phyloP scores from a whole-genome alignment of 345 rosid genomes.

The Boechera retrofracta region DNA sequence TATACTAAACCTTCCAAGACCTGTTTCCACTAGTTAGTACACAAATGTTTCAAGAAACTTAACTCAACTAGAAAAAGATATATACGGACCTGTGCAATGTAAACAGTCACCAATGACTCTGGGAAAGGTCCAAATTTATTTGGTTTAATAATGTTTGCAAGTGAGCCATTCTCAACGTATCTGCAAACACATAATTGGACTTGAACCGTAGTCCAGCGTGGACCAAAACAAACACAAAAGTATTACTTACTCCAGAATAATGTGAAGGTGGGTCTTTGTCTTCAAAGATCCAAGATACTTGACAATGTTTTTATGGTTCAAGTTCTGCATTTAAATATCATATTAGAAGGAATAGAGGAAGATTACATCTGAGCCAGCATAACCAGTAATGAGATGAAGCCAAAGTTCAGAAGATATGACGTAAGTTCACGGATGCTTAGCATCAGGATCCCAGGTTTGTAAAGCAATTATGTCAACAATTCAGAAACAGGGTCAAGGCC shows the following conservation, averaged over 20 bases:
- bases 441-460: background rate
- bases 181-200: conserved; percentile 48
- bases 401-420: conserved; percentile 1
- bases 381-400: background rate
- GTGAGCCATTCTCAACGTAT: conserved; percentile 98
- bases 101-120: conserved; percentile 93
- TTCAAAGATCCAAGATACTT: conserved; percentile 95
- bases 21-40: conserved; percentile 51
- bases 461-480: background rate
- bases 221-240: conserved; percentile 20
- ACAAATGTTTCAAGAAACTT: conserved; percentile 11
- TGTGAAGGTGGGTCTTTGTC: conserved; percentile 94
- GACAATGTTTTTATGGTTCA: conserved; percentile 98
- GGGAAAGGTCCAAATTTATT: conserved; percentile 99
- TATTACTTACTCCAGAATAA: conserved; percentile 88
- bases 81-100: conserved; percentile 89
- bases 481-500: conserved; percentile 17
- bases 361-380: background rate
- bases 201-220: conserved; percentile 27
- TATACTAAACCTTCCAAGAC: conserved; percentile 97
- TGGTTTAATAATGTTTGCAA: conserved; percentile 97
- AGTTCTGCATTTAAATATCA: conserved; percentile 58
- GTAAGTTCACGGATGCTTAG: conserved; percentile 5
- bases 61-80: conserved; percentile 35
- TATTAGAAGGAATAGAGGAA: conserved; percentile 13